Evolutionary conservation across 2,329 filamentous ascomycete genomes (phyloP).

Genomic region (Talaromyces funiculosus): DNA sequence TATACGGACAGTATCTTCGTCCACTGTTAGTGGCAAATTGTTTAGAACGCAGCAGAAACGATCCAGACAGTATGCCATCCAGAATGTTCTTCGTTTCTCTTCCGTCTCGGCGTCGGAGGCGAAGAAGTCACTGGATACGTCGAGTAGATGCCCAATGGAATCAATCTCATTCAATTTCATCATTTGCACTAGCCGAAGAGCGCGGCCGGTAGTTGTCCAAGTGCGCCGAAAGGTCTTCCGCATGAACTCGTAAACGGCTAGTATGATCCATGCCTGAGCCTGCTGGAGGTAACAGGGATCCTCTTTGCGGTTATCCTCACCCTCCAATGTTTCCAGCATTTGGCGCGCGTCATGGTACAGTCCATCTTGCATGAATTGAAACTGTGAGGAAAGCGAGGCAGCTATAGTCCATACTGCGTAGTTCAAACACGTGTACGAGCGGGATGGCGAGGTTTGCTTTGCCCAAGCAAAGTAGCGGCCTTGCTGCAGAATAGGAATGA

Average conservation of each 20-base stretch:
- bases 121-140: conserved; percentile 3
- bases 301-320: conserved; percentile 11
- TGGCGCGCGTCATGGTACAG: conserved; percentile 25
- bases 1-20: conserved; percentile 26
- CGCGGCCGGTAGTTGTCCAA: conserved; percentile 35
- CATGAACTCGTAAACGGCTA: conserved; percentile 36
- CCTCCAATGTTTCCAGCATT: conserved; percentile 18
- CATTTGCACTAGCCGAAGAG: conserved; percentile 34
- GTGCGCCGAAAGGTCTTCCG: conserved; percentile 28
- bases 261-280: conserved; percentile 34
- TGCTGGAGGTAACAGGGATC: conserved; percentile 23
- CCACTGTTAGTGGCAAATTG: conserved; percentile 27
- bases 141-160: conserved; percentile 11
- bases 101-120: conserved; percentile 27
- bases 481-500: conserved; percentile 26
- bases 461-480: conserved; percentile 26
- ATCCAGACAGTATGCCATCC: conserved; percentile 38
- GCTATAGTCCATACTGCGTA: conserved; percentile 36
- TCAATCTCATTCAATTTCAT: conserved; percentile 35
- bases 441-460: conserved; percentile 16
- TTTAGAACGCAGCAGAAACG: conserved; percentile 31
- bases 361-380: conserved; percentile 21
- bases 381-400: conserved; percentile 29
- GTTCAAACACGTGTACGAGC: conserved; percentile 25
- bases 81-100: conserved; percentile 35